phyloP scores from a whole-genome alignment of 2,329 filamentous ascomycete species.

The Seiridium unicorne region DNA sequence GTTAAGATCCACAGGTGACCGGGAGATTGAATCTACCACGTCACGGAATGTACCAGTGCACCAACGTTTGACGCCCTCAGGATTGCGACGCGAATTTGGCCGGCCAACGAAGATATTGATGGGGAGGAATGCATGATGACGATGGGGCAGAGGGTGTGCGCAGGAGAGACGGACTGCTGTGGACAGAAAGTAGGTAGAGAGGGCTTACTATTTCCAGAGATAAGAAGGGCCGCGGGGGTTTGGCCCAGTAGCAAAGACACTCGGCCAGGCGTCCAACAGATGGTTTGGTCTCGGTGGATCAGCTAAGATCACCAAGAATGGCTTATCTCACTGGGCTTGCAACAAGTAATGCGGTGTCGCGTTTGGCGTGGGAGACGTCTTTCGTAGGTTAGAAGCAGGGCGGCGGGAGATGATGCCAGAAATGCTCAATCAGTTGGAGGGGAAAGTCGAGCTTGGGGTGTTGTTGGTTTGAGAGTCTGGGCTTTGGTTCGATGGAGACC shows the following conservation, averaged over 20 bases:
- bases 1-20: neutral
- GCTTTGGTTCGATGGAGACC: conserved; percentile 6
- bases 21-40: neutral
- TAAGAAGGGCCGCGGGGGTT: neutral
- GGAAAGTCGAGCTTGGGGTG: conserved; percentile 6
- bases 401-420: neutral
- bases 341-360: neutral
- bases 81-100: neutral
- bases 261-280: neutral
- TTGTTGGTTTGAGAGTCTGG: conserved; percentile 5
- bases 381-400: neutral
- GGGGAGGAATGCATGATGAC: neutral
- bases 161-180: neutral
- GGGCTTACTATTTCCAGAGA: conserved; percentile 5
- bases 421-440: conserved; percentile 2
- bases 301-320: conserved; percentile 12
- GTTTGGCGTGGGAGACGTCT: neutral
- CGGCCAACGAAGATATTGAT: neutral
- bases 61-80: neutral
- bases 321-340: neutral
- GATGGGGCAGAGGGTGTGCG: neutral
- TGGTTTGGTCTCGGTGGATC: conserved; percentile 7
- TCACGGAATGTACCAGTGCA: neutral
- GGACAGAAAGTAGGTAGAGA: neutral
- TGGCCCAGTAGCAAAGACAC: neutral